Evolutionary conservation across 805 yeast genomes (phyloP).

Genomic region (Candida pseudoglaebosa): DNA sequence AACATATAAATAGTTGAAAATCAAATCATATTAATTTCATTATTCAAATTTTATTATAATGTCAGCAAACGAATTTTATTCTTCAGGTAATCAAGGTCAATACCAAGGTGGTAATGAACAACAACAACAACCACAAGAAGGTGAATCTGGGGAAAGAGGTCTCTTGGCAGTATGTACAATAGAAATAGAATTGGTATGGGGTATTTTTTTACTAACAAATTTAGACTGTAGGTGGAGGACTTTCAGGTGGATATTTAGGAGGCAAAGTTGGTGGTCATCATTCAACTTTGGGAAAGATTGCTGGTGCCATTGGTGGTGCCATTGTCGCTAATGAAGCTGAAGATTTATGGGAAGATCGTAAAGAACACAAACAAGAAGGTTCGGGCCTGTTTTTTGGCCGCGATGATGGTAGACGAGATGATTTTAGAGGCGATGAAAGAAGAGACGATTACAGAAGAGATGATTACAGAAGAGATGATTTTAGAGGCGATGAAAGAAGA

Average conservation of each 20-base stretch:
- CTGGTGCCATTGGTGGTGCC: constrained; percentile 57
- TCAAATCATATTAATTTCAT: too few relatives aligned
- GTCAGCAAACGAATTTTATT: constrained; percentile 58
- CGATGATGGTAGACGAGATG: constrained; percentile 7
- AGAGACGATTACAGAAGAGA: constrained; percentile 7
- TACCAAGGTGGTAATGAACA: constrained; percentile 15
- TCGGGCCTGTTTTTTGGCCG: too few relatives aligned
- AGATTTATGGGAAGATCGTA: constrained; percentile 30
- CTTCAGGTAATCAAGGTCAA: constrained; percentile 38
- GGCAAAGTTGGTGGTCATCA: constrained; percentile 38
- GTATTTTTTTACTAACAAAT: not conserved
- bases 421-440: constrained; percentile 5
- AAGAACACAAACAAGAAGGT: constrained; percentile 13
- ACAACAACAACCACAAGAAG: constrained; percentile 13
- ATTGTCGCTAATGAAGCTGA: constrained; percentile 49
- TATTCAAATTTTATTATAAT: too few relatives aligned
- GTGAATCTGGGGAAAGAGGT: constrained; percentile 34
- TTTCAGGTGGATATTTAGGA: constrained; percentile 53
- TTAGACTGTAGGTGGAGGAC: constrained; percentile 37
- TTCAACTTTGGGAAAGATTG: constrained; percentile 41
- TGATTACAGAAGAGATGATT: constrained; percentile 2
- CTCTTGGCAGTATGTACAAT: constrained; percentile 23
- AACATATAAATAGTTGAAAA: not conserved
- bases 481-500: constrained; percentile 5
- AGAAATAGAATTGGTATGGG: too few relatives aligned